Percentiles rank a stretch among this genome's conserved stretches.
These are phyloP conservation scores for Chrysopogon serrulatus DNA, from an alignment of 176 grass and related monocot genomes.

Conservation along the genomic window DNA sequence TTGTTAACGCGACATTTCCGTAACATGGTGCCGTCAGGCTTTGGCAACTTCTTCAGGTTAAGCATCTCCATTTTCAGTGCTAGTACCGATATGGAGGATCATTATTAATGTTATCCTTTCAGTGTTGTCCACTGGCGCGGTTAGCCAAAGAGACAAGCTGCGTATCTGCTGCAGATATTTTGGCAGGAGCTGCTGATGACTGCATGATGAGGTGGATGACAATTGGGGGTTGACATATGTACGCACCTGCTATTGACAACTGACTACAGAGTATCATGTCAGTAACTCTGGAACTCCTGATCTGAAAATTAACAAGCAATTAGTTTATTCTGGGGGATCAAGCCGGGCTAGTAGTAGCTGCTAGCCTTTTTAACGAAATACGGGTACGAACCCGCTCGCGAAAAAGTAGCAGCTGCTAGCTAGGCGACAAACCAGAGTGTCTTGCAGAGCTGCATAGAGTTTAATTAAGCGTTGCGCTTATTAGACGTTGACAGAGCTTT, in stretches of 20 bases:
- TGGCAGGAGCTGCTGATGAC: neutral
- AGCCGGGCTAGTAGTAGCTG: neutral
- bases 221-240: neutral
- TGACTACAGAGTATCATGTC: neutral
- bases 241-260: neutral
- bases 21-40: neutral
- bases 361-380: too few relatives aligned
- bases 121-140: neutral
- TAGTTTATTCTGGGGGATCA: neutral
- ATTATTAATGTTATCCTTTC: slow-evolving; percentile 9
- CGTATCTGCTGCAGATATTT: slow-evolving; percentile 21
- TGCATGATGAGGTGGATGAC: neutral
- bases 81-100: neutral
- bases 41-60: neutral
- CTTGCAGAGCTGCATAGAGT: neutral
- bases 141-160: neutral
- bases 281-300: neutral
- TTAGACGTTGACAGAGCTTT: neutral
- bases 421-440: neutral
- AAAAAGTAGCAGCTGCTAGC: too few relatives aligned
- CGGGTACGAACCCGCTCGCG: too few relatives aligned
- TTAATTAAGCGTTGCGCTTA: neutral
- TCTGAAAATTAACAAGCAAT: neutral
- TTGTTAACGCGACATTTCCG: neutral
- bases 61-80: neutral